Evolutionary conservation across 108 stramenopile species (phyloP).

Genomic region (Chaetoceros muelleri): DNA sequence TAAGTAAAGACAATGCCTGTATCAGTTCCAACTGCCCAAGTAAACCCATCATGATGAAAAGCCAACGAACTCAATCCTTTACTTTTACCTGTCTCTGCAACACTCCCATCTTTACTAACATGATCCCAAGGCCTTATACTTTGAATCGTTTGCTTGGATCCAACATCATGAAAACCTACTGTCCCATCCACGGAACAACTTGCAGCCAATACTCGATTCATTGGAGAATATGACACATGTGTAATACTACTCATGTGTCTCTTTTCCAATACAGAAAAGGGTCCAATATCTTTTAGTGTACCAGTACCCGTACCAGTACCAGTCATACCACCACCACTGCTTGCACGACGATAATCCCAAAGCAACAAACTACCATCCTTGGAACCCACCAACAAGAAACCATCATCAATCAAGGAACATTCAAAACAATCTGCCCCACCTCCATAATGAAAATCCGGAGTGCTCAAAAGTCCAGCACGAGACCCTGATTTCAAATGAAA

Average conservation of each 20-base stretch:
- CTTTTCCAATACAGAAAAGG: conserved; percentile 5
- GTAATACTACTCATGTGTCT: conserved; percentile 16
- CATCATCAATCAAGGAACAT: neutral
- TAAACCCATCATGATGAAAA: conserved; percentile 17
- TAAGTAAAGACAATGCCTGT: conserved; percentile 19
- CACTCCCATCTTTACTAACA: neutral
- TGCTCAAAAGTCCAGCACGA: neutral
- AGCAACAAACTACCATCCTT: conserved; percentile 17
- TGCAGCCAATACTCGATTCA: conserved; percentile 13
- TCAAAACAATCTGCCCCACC: neutral
- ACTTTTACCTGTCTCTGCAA: neutral
- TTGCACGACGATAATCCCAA: conserved; percentile 1
- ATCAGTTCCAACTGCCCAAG: conserved; percentile 24
- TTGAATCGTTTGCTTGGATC: conserved; percentile 10
- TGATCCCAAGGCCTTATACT: conserved; percentile 1
- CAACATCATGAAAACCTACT: conserved; percentile 16
- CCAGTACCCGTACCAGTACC: neutral
- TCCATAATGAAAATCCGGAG: neutral
- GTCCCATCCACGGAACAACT: conserved; percentile 19
- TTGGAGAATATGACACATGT: conserved; percentile 23
- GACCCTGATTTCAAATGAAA: neutral
- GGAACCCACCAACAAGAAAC: conserved; percentile 1
- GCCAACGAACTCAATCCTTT: conserved; percentile 8
- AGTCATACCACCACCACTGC: neutral
- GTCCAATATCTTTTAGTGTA: conserved; percentile 20